phyloP scores from a whole-genome alignment of 306 rosid genomes.

The Medicago arabica region DNA sequence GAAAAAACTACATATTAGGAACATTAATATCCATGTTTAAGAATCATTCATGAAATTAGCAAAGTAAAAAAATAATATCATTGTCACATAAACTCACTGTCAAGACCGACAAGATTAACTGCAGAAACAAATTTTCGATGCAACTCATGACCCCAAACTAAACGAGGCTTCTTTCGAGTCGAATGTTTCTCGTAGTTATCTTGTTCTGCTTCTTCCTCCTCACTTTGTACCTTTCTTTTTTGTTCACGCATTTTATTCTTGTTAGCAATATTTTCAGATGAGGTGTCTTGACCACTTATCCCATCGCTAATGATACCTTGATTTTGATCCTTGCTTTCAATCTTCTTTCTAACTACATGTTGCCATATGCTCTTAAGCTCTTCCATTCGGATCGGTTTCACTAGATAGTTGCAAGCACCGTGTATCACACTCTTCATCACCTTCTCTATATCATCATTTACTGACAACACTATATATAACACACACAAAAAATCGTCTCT shows the following conservation, averaged over 20 bases:
- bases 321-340: constrained; percentile 53
- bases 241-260: constrained; percentile 41
- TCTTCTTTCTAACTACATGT: constrained; percentile 75
- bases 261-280: constrained; percentile 46
- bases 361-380: constrained; percentile 90
- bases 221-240: constrained; percentile 66
- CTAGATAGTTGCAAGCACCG: constrained; percentile 85
- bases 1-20: constrained; percentile 35
- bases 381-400: constrained; percentile 81
- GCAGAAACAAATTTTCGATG: constrained; percentile 78
- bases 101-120: constrained; percentile 68
- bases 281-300: constrained; percentile 46
- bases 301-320: constrained; percentile 16
- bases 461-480: constrained; percentile 70
- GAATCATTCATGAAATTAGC: constrained; percentile 13
- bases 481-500: neutral
- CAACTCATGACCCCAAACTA: constrained; percentile 73
- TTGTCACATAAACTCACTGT: constrained; percentile 64
- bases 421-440: constrained; percentile 89
- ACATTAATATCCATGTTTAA: neutral
- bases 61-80: constrained; percentile 14
- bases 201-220: constrained; percentile 47
- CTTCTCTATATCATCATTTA: constrained; percentile 63
- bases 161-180: constrained; percentile 67
- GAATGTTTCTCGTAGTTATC: constrained; percentile 64